These are phyloP conservation scores for Vaccinium darrowii DNA, from an alignment of 148 eudicot genomes.

Conservation along the genomic window DNA sequence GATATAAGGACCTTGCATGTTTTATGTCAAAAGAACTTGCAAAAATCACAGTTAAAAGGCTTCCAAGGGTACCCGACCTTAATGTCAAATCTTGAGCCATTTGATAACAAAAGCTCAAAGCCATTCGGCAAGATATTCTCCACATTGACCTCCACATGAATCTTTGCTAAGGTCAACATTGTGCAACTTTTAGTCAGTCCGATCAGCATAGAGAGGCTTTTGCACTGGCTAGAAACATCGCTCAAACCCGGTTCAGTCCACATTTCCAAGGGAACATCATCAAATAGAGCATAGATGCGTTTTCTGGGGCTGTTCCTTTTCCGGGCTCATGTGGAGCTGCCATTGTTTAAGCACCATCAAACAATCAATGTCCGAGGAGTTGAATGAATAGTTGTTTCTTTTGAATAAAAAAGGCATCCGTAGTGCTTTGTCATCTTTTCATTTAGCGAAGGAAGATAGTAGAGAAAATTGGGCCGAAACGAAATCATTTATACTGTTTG, in stretches of 20 bases:
- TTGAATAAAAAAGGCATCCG: not conserved
- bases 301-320: not conserved
- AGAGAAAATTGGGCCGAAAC: not conserved
- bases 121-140: not conserved
- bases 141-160: not conserved
- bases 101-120: not conserved
- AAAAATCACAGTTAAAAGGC: not conserved
- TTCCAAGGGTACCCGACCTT: not conserved
- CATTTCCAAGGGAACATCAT: not conserved
- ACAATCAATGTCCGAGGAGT: not conserved
- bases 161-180: not conserved
- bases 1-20: not conserved
- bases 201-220: not conserved
- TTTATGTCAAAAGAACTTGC: not conserved
- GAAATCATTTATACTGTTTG: not conserved
- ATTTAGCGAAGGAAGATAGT: not conserved
- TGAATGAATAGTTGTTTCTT: not conserved
- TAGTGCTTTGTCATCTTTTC: not conserved
- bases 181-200: not conserved
- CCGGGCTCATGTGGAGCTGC: not conserved
- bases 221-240: not conserved
- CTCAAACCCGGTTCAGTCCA: not conserved
- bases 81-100: not conserved
- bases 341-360: not conserved
- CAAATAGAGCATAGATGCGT: not conserved